These are phyloP conservation scores for Penicillium nordicum DNA, from an alignment of 2,329 filamentous ascomycete species.

Conservation along the genomic window DNA sequence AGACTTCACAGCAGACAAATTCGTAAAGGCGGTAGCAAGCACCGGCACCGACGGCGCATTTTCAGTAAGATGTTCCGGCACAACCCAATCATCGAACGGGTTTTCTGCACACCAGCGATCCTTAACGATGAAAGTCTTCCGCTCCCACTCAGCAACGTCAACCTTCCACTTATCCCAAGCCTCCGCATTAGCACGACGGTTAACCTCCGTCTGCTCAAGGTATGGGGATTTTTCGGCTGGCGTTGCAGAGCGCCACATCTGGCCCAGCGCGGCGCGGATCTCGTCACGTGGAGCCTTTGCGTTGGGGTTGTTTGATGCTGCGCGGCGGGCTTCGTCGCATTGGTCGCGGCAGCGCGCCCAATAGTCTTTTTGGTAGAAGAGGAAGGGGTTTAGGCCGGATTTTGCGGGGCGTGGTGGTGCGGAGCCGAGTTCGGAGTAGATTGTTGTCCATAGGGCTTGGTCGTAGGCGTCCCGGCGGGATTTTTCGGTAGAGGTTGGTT, in stretches of 20 bases:
- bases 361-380: conserved; percentile 78
- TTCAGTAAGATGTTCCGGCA: conserved; percentile 3
- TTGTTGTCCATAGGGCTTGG: conserved; percentile 55
- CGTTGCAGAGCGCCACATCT: conserved; percentile 81
- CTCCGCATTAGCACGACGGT: conserved; percentile 65
- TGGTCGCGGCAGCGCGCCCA: conserved; percentile 62
- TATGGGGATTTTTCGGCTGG: conserved; percentile 73
- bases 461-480: conserved; percentile 52
- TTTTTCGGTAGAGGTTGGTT: conserved; percentile 20
- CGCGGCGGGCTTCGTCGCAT: conserved; percentile 66
- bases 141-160: conserved; percentile 54
- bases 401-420: conserved; percentile 70
- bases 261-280: conserved; percentile 78
- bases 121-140: conserved; percentile 37
- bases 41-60: neutral
- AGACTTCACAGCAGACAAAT: neutral
- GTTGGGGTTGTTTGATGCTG: conserved; percentile 61
- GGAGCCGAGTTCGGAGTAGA: conserved; percentile 65
- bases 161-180: conserved; percentile 69
- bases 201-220: conserved; percentile 67
- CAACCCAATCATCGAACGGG: conserved; percentile 35
- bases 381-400: conserved; percentile 76
- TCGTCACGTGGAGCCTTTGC: conserved; percentile 68
- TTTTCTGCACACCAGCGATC: conserved; percentile 40
- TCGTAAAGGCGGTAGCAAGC: conserved; percentile 4